These are phyloP conservation scores for Drechslerella coelobrocha DNA, from an alignment of 2,329 filamentous ascomycete genomes.

Conservation along the genomic window DNA sequence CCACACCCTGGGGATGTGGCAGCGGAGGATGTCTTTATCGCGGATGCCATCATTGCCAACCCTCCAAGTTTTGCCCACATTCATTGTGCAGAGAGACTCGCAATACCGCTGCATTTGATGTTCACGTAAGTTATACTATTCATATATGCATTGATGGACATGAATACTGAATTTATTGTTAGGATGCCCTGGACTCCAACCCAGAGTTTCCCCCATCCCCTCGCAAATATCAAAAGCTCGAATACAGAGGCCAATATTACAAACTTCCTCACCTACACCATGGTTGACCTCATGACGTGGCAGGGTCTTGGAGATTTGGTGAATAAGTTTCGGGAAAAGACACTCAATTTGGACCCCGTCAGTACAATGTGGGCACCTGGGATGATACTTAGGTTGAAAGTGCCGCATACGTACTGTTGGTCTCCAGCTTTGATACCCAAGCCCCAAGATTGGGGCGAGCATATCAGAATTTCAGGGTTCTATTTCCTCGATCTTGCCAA, in stretches of 20 bases:
- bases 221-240: constrained; percentile 79
- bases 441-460: constrained; percentile 74
- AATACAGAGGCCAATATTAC: constrained; percentile 78
- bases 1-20: constrained; percentile 52
- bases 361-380: constrained; percentile 83
- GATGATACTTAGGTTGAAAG: constrained; percentile 73
- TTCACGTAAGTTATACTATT: constrained; percentile 73
- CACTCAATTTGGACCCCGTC: constrained; percentile 76
- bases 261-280: constrained; percentile 81
- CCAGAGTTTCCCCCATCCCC: constrained; percentile 81
- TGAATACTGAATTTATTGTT: constrained; percentile 27
- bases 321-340: constrained; percentile 80
- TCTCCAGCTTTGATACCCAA: constrained; percentile 80
- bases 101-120: constrained; percentile 81
- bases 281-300: constrained; percentile 93
- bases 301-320: constrained; percentile 90
- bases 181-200: constrained; percentile 91
- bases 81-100: constrained; percentile 76
- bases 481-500: constrained; percentile 74
- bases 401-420: constrained; percentile 94
- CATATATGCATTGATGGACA: background rate
- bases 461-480: constrained; percentile 78
- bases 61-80: constrained; percentile 79
- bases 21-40: constrained; percentile 68
- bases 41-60: constrained; percentile 80